These are phyloP conservation scores for Phytopythium mirpurense DNA, from an alignment of 352 stramenopile species.

Conservation along the genomic window DNA sequence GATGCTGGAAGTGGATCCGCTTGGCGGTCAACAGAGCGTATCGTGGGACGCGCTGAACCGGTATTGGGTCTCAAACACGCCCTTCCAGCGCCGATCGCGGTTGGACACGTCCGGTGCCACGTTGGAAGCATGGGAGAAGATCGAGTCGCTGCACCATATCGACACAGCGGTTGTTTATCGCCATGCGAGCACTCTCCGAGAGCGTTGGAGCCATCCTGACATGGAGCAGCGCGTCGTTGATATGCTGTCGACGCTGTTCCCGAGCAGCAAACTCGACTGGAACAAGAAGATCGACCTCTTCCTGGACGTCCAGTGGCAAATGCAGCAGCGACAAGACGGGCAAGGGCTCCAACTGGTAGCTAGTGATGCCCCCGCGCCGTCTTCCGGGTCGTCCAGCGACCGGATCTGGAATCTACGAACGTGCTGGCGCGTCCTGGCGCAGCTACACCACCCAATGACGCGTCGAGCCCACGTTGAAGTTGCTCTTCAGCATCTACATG, in stretches of 20 bases:
- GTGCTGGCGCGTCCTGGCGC: slow-evolving; percentile 20
- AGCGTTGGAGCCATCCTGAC: slow-evolving; percentile 47
- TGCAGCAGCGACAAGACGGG: slow-evolving; percentile 11
- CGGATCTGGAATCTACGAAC: slow-evolving; percentile 19
- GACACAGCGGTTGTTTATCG: slow-evolving; percentile 21
- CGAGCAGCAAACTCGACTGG: slow-evolving; percentile 53
- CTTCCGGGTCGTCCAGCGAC: background rate
- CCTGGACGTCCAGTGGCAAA: slow-evolving; percentile 37
- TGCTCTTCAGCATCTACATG: slow-evolving; percentile 17
- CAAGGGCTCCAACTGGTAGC: background rate
- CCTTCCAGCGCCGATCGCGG: slow-evolving; percentile 41
- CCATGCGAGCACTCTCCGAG: slow-evolving; percentile 26
- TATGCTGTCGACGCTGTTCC: slow-evolving; percentile 37
- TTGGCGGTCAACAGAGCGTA: slow-evolving; percentile 15
- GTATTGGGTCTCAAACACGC: slow-evolving; percentile 44
- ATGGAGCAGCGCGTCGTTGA: slow-evolving; percentile 40
- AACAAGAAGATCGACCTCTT: slow-evolving; percentile 42
- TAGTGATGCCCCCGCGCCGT: background rate
- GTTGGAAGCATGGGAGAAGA: slow-evolving; percentile 32
- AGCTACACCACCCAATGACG: slow-evolving; percentile 31
- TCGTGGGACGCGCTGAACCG: slow-evolving; percentile 46
- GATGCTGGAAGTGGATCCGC: slow-evolving; percentile 41
- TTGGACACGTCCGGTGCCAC: slow-evolving; percentile 14
- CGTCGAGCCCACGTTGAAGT: slow-evolving; percentile 24
- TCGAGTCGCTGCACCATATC: slow-evolving; percentile 29